Conservation (phyloP, 2,329 filamentous ascomycete species). For the Colletotrichum echinochloae region DNA sequence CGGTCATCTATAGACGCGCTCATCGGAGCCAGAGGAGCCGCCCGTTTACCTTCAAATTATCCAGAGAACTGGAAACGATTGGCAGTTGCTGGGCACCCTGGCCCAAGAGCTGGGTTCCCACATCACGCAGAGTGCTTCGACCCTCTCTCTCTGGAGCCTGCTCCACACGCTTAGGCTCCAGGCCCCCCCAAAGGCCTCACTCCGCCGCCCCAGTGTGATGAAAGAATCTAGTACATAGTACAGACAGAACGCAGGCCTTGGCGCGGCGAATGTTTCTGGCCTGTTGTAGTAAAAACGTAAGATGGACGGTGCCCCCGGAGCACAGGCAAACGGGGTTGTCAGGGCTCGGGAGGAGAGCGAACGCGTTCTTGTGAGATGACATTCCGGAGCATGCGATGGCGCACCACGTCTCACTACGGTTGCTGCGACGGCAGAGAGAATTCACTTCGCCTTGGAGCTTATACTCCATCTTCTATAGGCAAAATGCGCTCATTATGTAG, state of each 20-base stretch:
- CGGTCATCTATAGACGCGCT: not conserved
- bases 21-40: not conserved
- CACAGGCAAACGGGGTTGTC: not conserved
- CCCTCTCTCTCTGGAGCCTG: not conserved
- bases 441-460: not conserved
- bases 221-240: constrained; percentile 1
- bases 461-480: not conserved
- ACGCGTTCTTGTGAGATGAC: not conserved
- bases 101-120: not conserved
- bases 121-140: not conserved
- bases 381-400: not conserved
- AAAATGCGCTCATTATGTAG: not conserved
- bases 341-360: not conserved
- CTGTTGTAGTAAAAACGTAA: not conserved
- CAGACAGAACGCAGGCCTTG: constrained; percentile 15
- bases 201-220: constrained; percentile 24
- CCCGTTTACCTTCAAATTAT: not conserved
- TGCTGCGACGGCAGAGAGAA: not conserved
- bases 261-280: constrained; percentile 21
- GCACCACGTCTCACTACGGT: not conserved
- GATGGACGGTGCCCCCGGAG: no score
- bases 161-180: constrained; percentile 21
- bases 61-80: not conserved
- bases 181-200: constrained; percentile 12
- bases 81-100: not conserved